A percentile compares a stretch with the other conserved stretches of the same genome.
Conservation (phyloP, 768 basidiomycete genomes). For the Russula sp. region DNA sequence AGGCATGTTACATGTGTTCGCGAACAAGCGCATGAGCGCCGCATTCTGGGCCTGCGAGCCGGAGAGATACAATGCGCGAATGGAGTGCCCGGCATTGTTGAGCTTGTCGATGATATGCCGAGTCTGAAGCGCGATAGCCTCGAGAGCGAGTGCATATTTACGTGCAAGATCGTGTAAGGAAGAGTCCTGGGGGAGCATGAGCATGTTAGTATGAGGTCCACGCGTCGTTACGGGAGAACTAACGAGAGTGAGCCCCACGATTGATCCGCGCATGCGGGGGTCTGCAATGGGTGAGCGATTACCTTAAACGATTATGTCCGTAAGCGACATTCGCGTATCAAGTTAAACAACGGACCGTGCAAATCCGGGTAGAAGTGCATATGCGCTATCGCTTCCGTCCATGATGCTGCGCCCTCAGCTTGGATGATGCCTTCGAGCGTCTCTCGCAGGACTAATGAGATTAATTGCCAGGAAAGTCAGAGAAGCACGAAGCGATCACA, state of each 20-base stretch:
- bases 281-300: constrained; percentile 97
- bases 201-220: not conserved
- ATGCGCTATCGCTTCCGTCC: constrained; percentile 85
- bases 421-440: constrained; percentile 59
- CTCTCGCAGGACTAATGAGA: constrained; percentile 58
- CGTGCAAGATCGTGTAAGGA: constrained; percentile 76
- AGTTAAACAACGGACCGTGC: constrained; percentile 50
- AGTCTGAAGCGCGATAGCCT: constrained; percentile 92
- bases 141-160: constrained; percentile 86
- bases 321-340: not conserved
- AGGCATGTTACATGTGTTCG: constrained; percentile 75
- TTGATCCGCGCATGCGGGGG: constrained; percentile 88
- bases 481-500: constrained; percentile 17
- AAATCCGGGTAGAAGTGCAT: constrained; percentile 95
- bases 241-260: constrained; percentile 80
- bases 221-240: constrained; percentile 16
- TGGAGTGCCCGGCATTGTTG: constrained; percentile 78
- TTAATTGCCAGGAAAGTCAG: not conserved
- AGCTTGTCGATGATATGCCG: constrained; percentile 89
- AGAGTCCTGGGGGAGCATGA: constrained; percentile 44
- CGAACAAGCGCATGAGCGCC: constrained; percentile 85
- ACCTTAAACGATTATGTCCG: constrained; percentile 41
- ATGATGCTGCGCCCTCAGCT: constrained; percentile 49
- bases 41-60: constrained; percentile 90
- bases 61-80: constrained; percentile 84